Evolutionary conservation across 805 yeast genomes (phyloP), one percentile per base, ranked within the genome.

Genomic region (Candida incommunis): DNA sequence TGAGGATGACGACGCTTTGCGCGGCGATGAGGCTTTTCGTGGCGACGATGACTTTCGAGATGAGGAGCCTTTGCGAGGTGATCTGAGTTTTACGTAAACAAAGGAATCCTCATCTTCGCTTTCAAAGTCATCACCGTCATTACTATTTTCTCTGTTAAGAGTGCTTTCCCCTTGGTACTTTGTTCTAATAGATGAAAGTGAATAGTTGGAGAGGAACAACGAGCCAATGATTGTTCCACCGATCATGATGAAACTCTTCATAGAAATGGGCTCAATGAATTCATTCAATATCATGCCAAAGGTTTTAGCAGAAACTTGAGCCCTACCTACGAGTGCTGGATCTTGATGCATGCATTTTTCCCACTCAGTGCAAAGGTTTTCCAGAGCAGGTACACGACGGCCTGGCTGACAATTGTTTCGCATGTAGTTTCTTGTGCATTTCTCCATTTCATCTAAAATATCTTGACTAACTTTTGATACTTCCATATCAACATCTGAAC

Each of bases 281-380:
- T 87, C 77, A 61, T 86, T 82, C 41, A 86, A 66, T 4, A 84
- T 82, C 50, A 82, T 90, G 1, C 94, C 94, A 53, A 85, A 70
- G 0, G 90, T 80, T 57, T 80, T 87, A 0, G 94, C 94, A 41
- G 87, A 78, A 45, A 86, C 71, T 48, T 70, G 71, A 1, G 90
- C 82, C 42, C 76, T 71, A 2, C 84, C 88, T 11, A 79, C 70
- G 1, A 61, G 62, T 2, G 73, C 71, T 7, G 94, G 88, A 50
- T 85, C 90, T 42, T 78, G 65, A 53, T 78, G 75, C 87, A 85
- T 84, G 60, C 98, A 92, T 46, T 71, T 72, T 49, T 75, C 80
- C 92, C 94, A 85, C 27, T 68, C 69, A 27, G 71, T 66, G 61
- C 98, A 90, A 13, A 74, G 65, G 1, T 63, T 61, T 53, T 81